A percentile compares a stretch with the other conserved stretches of the same genome.
phyloP scores from a whole-genome alignment of 108 stramenopile species.

The Cyclotella sp. region DNA sequence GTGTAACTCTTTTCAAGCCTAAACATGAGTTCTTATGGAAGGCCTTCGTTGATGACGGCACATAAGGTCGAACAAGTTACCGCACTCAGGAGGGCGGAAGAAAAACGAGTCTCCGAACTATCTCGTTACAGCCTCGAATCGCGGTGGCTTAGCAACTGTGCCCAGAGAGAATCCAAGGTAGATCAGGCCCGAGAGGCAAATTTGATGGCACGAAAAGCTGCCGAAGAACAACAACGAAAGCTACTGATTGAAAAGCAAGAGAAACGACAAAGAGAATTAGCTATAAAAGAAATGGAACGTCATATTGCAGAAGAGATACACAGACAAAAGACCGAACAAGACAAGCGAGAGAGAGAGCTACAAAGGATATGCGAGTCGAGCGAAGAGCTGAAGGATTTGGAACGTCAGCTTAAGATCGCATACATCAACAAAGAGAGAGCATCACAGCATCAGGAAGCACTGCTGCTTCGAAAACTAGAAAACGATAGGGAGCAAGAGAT shows the following conservation, averaged over 20 bases:
- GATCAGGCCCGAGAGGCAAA: slow-evolving; percentile 49
- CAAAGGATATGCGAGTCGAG: slow-evolving; percentile 70
- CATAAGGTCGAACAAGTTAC: slow-evolving; percentile 54
- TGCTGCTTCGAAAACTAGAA: slow-evolving; percentile 55
- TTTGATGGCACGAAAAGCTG: slow-evolving; percentile 48
- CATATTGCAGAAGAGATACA: slow-evolving; percentile 50
- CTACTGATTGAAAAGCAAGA: slow-evolving; percentile 45
- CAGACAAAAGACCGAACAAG: slow-evolving; percentile 54
- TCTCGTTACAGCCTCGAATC: slow-evolving; percentile 52
- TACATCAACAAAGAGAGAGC: slow-evolving; percentile 81
- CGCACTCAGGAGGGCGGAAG: slow-evolving; percentile 49
- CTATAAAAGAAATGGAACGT: slow-evolving; percentile 53
- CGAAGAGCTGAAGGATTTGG: slow-evolving; percentile 72
- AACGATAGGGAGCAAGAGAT: slow-evolving; percentile 65
- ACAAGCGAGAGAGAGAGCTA: slow-evolving; percentile 64
- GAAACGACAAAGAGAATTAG: slow-evolving; percentile 45
- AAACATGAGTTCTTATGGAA: slow-evolving; percentile 22
- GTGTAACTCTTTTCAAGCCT: not conserved
- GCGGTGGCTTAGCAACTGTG: slow-evolving; percentile 55
- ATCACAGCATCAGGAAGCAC: slow-evolving; percentile 72
- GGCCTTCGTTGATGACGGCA: slow-evolving; percentile 50
- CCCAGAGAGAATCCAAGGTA: slow-evolving; percentile 55
- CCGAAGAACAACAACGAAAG: slow-evolving; percentile 52
- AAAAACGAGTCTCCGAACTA: slow-evolving; percentile 53
- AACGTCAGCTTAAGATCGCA: slow-evolving; percentile 65